A percentile compares a stretch with the other conserved stretches of the same genome.
Conservation (phyloP, 345 rosid genomes). For the Fremontodendron californicum region DNA sequence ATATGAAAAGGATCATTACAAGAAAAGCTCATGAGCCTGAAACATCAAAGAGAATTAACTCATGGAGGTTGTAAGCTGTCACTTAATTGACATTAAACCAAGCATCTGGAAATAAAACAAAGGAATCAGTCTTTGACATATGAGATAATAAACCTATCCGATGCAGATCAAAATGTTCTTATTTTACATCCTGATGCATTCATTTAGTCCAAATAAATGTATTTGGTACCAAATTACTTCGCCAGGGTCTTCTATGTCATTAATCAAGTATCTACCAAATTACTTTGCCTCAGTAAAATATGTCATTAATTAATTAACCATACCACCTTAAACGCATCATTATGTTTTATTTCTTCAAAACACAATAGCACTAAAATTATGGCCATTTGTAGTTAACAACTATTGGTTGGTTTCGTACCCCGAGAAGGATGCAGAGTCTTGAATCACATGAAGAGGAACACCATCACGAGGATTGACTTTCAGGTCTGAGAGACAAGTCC, state of each 20-base stretch:
- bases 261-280: constrained; percentile 1
- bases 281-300: not conserved
- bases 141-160: not conserved
- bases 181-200: not conserved
- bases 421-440: not conserved
- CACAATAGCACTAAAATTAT: not conserved
- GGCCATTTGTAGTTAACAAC: not conserved
- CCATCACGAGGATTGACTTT: constrained; percentile 1
- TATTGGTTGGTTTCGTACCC: constrained; percentile 5
- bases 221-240: not conserved
- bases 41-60: not conserved
- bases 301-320: not conserved
- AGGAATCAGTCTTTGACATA: not conserved
- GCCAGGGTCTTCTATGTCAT: not conserved
- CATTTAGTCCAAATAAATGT: not conserved
- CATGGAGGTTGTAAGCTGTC: not conserved
- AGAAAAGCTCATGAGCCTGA: not conserved
- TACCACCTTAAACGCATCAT: not conserved
- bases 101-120: constrained; percentile 13
- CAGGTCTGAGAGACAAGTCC: constrained; percentile 6
- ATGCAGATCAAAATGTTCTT: not conserved
- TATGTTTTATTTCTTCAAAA: not conserved
- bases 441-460: constrained; percentile 1
- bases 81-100: not conserved
- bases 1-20: not conserved